These are phyloP conservation scores for Debaryomyces robertsiae DNA, from an alignment of 1,139 yeast species.

Conservation along the genomic window DNA sequence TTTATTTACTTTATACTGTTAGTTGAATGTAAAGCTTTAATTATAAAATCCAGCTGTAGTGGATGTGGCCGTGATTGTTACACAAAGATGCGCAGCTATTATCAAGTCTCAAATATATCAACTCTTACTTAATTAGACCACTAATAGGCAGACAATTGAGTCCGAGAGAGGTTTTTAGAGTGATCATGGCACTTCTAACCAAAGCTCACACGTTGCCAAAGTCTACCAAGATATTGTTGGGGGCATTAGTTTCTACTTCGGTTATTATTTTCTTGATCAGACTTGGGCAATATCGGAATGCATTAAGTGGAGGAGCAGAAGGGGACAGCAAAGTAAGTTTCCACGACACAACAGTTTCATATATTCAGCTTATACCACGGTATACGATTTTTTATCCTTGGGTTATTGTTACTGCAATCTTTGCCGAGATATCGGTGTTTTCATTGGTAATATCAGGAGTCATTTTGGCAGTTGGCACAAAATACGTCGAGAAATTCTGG, in stretches of 20 bases:
- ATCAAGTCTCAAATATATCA: too few relatives aligned
- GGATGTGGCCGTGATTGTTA: neutral
- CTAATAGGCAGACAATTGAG: too few relatives aligned
- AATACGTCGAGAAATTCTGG: constrained; percentile 57
- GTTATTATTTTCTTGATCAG: constrained; percentile 31
- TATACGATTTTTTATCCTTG: constrained; percentile 67
- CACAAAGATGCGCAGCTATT: constrained; percentile 1
- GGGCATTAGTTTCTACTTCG: constrained; percentile 26
- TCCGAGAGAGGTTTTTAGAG: neutral
- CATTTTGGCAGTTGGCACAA: constrained; percentile 55
- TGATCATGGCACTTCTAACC: constrained; percentile 18
- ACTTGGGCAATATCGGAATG: constrained; percentile 35
- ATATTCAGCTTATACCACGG: constrained; percentile 70
- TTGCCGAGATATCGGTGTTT: constrained; percentile 64
- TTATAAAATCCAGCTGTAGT: neutral
- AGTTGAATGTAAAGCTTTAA: constrained; percentile 10
- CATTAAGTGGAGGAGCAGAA: constrained; percentile 27
- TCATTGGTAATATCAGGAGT: constrained; percentile 51
- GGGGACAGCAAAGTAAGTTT: constrained; percentile 34
- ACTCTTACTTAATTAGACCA: too few relatives aligned
- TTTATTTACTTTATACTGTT: constrained; percentile 8
- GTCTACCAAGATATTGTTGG: constrained; percentile 34
- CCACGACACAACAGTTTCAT: constrained; percentile 55
- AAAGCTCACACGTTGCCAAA: constrained; percentile 22
- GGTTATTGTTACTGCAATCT: constrained; percentile 72